phyloP scores from a whole-genome alignment of 1,284 basidiomycete species.

The Ceratobasidium sp. region DNA sequence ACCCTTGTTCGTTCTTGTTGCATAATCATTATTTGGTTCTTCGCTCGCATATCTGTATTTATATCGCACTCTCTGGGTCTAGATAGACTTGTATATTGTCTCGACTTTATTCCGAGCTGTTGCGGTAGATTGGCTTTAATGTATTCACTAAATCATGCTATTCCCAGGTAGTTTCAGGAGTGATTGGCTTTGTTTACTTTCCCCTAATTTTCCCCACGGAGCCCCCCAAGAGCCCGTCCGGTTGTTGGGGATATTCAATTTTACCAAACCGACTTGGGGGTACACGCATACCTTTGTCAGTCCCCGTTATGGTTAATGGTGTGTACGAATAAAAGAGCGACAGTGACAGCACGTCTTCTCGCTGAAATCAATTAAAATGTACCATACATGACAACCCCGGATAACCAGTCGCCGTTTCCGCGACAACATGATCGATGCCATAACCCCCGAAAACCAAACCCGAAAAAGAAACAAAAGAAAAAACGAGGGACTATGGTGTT shows the following conservation, averaged over 20 bases:
- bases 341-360: background rate
- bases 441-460: background rate
- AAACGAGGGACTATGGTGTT: background rate
- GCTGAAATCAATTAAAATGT: too few relatives aligned
- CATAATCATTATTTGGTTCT: background rate
- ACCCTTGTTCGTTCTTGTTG: background rate
- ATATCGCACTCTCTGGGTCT: slow-evolving; percentile 15
- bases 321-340: background rate
- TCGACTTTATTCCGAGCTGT: background rate
- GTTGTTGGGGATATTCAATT: background rate
- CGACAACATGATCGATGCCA: background rate
- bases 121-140: background rate
- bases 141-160: background rate
- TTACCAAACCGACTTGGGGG: background rate
- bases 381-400: background rate
- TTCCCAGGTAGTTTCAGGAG: background rate
- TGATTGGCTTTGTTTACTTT: background rate
- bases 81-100: background rate
- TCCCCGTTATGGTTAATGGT: background rate
- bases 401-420: background rate
- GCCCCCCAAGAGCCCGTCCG: background rate
- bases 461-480: background rate
- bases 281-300: too few relatives aligned
- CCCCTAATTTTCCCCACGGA: background rate
- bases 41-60: slow-evolving; percentile 6